Percentiles rank a stretch among this genome's conserved stretches.
These are phyloP conservation scores for Saturnispora besseyi DNA, from an alignment of 805 yeast species.

Conservation along the genomic window DNA sequence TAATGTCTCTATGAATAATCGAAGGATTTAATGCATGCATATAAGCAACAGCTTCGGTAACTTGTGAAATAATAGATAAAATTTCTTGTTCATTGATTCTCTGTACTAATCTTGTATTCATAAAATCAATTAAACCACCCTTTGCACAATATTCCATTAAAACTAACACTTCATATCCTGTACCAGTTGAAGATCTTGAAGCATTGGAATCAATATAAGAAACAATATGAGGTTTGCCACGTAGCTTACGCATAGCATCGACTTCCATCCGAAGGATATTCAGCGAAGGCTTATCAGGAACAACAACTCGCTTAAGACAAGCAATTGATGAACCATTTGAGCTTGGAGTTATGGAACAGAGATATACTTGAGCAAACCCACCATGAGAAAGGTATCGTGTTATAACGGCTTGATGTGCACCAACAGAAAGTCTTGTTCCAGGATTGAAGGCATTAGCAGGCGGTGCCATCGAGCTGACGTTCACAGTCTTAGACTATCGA, in stretches of 20 bases:
- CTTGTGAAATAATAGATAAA: conserved; percentile 56
- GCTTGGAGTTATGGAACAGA: conserved; percentile 44
- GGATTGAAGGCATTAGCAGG: conserved; percentile 22
- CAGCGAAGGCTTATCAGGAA: conserved; percentile 61
- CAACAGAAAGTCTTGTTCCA: conserved; percentile 42
- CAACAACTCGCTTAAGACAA: conserved; percentile 67
- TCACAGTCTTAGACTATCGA: neutral
- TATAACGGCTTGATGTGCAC: conserved; percentile 38
- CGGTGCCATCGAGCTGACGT: conserved; percentile 9
- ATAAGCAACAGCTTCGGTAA: conserved; percentile 65
- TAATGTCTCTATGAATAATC: conserved; percentile 69
- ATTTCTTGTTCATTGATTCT: conserved; percentile 63
- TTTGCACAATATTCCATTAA: conserved; percentile 74
- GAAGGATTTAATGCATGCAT: conserved; percentile 52
- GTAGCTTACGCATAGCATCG: conserved; percentile 63
- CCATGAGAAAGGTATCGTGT: conserved; percentile 39
- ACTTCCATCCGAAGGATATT: conserved; percentile 63
- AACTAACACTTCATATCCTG: conserved; percentile 67
- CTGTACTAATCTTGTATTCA: conserved; percentile 62
- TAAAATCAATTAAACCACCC: conserved; percentile 69
- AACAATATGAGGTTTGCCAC: conserved; percentile 51
- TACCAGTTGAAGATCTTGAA: conserved; percentile 33
- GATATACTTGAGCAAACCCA: conserved; percentile 76
- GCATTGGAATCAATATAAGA: conserved; percentile 72
- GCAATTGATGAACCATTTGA: conserved; percentile 34